Evolutionary conservation across 768 basidiomycete genomes (phyloP).

Genomic region (Cystofilobasidium capitatum): DNA sequence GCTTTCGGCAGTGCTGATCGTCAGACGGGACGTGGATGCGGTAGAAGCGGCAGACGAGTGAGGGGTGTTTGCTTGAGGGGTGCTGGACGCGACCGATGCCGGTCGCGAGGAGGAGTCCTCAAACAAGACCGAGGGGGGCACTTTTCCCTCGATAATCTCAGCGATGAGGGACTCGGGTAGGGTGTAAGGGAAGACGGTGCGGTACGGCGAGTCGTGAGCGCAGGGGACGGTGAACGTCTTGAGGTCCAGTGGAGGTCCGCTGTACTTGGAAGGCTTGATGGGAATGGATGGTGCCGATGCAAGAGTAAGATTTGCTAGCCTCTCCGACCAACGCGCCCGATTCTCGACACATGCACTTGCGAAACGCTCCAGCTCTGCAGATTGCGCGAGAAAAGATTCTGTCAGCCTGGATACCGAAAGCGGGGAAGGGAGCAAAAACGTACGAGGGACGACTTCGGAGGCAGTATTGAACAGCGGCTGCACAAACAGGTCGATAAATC

Average conservation of each 20-base stretch:
- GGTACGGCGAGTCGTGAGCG: conserved; percentile 8
- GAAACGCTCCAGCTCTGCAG: conserved; percentile 58
- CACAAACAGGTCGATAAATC: conserved; percentile 73
- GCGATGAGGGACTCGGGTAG: conserved; percentile 15
- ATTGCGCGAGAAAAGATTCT: neutral
- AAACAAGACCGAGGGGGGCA: neutral
- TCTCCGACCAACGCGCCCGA: conserved; percentile 57
- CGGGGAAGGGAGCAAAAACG: conserved; percentile 31
- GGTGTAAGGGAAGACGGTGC: conserved; percentile 15
- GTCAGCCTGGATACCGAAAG: conserved; percentile 5
- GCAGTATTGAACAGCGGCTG: conserved; percentile 73
- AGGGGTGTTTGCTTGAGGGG: neutral
- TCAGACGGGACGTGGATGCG: neutral
- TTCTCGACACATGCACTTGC: conserved; percentile 61
- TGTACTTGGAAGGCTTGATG: neutral
- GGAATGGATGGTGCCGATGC: neutral
- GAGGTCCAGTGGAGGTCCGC: neutral
- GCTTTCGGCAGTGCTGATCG: neutral
- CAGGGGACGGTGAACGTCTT: conserved; percentile 10
- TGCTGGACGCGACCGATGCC: neutral
- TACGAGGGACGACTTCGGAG: conserved; percentile 63
- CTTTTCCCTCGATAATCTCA: neutral
- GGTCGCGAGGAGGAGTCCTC: neutral
- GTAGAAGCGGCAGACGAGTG: neutral
- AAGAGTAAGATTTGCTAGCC: conserved; percentile 34